phyloP scores from a whole-genome alignment of 148 eudicot species.

The Amaranthus palmeri region DNA sequence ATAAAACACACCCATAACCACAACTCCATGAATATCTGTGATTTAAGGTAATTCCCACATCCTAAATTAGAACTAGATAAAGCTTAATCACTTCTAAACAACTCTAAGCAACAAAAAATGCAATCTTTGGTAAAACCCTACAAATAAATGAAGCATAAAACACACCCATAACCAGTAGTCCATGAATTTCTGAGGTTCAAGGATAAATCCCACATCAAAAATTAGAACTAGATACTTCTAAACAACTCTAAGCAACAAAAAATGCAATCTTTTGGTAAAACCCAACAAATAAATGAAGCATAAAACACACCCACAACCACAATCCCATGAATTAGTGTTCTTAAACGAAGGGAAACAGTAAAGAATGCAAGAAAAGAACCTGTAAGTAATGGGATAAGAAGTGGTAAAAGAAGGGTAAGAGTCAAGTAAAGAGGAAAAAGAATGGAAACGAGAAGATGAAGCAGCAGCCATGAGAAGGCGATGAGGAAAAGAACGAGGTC shows the following conservation, averaged over 20 bases:
- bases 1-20: not conserved
- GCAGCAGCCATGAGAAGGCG: conserved; percentile 44
- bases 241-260: no score
- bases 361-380: conserved; percentile 20
- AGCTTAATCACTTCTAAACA: no score
- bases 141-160: no score
- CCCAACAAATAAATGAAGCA: not conserved
- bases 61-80: no score
- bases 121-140: no score
- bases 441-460: conserved; percentile 22
- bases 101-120: no score
- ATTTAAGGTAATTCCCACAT: not conserved
- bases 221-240: no score
- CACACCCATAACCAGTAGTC: no score
- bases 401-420: conserved; percentile 16
- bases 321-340: no score
- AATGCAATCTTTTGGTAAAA: no score
- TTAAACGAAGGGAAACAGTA: not conserved
- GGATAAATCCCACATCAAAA: not conserved
- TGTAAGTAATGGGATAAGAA: conserved; percentile 17
- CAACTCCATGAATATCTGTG: not conserved
- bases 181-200: not conserved
- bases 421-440: conserved; percentile 20
- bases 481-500: conserved; percentile 28
- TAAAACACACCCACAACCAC: no score